Base-by-base conservation (phyloP, 106 monocot genomes). In the Allium sativum region DNA sequence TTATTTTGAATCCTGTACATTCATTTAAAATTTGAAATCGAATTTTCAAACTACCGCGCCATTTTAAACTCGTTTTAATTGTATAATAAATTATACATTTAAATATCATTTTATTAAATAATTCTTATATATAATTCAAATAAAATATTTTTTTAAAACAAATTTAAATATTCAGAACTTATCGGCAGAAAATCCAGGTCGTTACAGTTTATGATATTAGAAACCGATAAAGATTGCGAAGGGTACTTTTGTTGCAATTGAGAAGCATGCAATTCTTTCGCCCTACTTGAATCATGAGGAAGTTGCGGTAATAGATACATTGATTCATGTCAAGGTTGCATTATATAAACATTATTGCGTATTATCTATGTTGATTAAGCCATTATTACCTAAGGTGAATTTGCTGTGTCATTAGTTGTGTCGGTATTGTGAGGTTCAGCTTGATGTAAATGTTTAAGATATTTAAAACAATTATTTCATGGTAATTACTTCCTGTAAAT, bases 401-500 rank as follows among this genome's bases (percentile, higher is more conserved):
- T n/a, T n/a, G n/a, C n/a, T n/a, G n/a, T n/a, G n/a, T n/a, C n/a
- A n/a, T n/a, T 72, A 59, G 53, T 40, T n/a, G 15, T 55, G 54
- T 62, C 70, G 55, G 15, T 55, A 74, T 72, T 59, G 45, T 68
- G 56, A 65, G n/a, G 41, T 56, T 78, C 72, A 21, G 61, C 48
- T n/a, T 48, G 70, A 15, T 18, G 40, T n/a, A n/a, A n/a, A n/a
- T n/a, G 17, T 67, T 68, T 72, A 50, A n/a, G n/a, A n/a, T n/a
- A n/a, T n/a, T n/a, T n/a, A 50, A 50, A 50, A 11, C 3, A 50
- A 6, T 50, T 50, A 50, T 15, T 12, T 2, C 8, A 1, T 90
- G 53, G 66, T 48, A 61, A 96, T 58, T 76, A 79, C 73, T 21
- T 96, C 95, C 95, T 96, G 81, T 62, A 17, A 74, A 65, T 10